Evolutionary conservation across 1,284 basidiomycete genomes (phyloP).

Genomic region (Irpex sp.): DNA sequence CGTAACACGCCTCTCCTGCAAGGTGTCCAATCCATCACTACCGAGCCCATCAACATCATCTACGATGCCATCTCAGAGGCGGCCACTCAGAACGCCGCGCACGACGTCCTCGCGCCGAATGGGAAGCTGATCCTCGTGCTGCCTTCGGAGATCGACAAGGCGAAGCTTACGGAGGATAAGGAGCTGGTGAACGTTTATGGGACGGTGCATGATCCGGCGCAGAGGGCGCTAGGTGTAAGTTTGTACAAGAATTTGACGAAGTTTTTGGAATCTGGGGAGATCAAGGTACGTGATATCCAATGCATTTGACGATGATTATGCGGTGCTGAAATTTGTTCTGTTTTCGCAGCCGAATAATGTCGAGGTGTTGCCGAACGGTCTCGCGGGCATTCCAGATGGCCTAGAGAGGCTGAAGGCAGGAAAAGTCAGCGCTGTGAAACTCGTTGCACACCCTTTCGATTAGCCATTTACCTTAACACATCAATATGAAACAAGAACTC

Average conservation of each 20-base stretch:
- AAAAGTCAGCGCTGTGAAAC: conserved; percentile 39
- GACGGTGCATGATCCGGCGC: conserved; percentile 28
- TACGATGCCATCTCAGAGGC: conserved; percentile 24
- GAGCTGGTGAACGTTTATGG: conserved; percentile 12
- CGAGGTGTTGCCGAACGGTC: conserved; percentile 37
- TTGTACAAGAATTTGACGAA: conserved; percentile 12
- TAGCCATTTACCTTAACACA: neutral
- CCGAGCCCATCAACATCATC: conserved; percentile 16
- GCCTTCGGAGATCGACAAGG: conserved; percentile 4
- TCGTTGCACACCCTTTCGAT: conserved; percentile 34
- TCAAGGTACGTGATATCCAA: conserved; percentile 10
- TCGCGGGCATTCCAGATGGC: conserved; percentile 36
- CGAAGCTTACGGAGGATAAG: conserved; percentile 10
- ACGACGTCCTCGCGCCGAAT: conserved; percentile 14
- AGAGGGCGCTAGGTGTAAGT: conserved; percentile 12
- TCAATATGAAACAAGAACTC: too few species aligned
- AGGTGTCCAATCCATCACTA: conserved; percentile 15
- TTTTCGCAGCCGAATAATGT: conserved; percentile 9
- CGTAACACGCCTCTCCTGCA: conserved; percentile 2
- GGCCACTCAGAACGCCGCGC: conserved; percentile 17
- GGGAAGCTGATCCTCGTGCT: conserved; percentile 17
- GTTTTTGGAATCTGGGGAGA: conserved; percentile 11
- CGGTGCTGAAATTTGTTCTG: neutral
- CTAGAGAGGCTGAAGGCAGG: conserved; percentile 32
- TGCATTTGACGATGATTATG: neutral